phyloP scores from a whole-genome alignment of 495 filamentous ascomycete species.

The Hyaloscypha finlandica region DNA sequence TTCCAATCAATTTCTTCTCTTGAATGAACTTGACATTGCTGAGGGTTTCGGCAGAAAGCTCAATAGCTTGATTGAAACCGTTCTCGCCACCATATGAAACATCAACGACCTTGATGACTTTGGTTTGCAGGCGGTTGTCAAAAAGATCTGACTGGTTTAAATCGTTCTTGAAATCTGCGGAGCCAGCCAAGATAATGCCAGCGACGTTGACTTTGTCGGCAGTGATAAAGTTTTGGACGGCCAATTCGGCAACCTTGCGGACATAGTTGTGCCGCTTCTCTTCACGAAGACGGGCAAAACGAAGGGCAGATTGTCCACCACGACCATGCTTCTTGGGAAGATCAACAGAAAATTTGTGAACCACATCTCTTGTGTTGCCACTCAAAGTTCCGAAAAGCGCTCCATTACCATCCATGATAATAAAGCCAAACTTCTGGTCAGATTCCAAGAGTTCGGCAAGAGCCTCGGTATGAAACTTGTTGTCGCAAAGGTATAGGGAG shows the following conservation, averaged over 20 bases:
- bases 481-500: slow-evolving; percentile 97
- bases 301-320: slow-evolving; percentile 98
- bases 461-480: slow-evolving; percentile 99
- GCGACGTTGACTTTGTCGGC: slow-evolving; percentile 97
- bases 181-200: slow-evolving; percentile 91
- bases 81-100: slow-evolving; percentile 99
- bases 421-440: slow-evolving; percentile 98
- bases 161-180: slow-evolving; percentile 99
- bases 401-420: slow-evolving; percentile 99
- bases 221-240: slow-evolving; percentile 97
- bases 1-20: slow-evolving; percentile 98
- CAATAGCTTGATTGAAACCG: slow-evolving; percentile 99
- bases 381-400: slow-evolving; percentile 94
- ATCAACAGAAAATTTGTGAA: slow-evolving; percentile 97
- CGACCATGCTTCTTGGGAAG: slow-evolving; percentile 99
- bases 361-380: slow-evolving; percentile 94
- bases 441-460: slow-evolving; percentile 95
- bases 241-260: slow-evolving; percentile 95
- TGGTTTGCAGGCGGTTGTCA: slow-evolving; percentile 82
- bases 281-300: slow-evolving; percentile 98
- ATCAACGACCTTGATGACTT: slow-evolving; percentile 99
- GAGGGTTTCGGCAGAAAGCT: slow-evolving; percentile 91
- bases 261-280: slow-evolving; percentile 99
- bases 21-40: slow-evolving; percentile 99
- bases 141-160: slow-evolving; percentile 98